Evolutionary conservation across 257 asterid genomes (phyloP).

Genomic region (Solanum chilense): DNA sequence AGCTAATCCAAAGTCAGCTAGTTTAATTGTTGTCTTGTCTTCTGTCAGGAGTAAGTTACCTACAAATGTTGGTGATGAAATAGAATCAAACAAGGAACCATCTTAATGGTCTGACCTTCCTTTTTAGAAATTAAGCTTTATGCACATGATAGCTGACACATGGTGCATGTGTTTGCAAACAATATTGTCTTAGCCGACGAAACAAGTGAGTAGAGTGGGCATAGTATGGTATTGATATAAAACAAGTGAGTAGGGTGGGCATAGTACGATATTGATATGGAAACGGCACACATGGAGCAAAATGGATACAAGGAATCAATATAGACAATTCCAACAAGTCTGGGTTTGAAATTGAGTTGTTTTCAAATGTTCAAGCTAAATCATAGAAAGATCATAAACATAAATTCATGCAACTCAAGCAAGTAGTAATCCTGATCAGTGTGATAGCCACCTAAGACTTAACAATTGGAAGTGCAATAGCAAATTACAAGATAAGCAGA

Average conservation of each 20-base stretch:
- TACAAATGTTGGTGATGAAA: neutral
- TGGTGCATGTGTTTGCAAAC: neutral
- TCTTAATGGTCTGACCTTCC: neutral
- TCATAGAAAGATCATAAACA: neutral
- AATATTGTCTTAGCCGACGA: neutral
- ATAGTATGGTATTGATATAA: too few relatives aligned
- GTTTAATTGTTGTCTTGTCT: slow-evolving; percentile 34
- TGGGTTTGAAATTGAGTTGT: neutral
- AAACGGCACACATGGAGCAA: neutral
- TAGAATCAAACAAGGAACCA: neutral
- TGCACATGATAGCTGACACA: neutral
- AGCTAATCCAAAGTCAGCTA: slow-evolving; percentile 68
- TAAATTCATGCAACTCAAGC: neutral
- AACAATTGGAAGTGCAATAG: neutral
- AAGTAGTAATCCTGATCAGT: neutral
- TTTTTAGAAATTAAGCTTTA: neutral
- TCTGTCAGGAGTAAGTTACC: slow-evolving; percentile 59
- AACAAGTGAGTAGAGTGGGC: neutral
- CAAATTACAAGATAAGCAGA: neutral
- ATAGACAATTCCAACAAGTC: neutral
- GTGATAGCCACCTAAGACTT: neutral
- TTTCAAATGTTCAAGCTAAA: neutral
- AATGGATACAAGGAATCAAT: neutral
- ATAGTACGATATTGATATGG: neutral
- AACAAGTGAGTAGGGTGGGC: neutral